Conservation (phyloP, 202 grass and related monocot species). For the Carex arenaria region DNA sequence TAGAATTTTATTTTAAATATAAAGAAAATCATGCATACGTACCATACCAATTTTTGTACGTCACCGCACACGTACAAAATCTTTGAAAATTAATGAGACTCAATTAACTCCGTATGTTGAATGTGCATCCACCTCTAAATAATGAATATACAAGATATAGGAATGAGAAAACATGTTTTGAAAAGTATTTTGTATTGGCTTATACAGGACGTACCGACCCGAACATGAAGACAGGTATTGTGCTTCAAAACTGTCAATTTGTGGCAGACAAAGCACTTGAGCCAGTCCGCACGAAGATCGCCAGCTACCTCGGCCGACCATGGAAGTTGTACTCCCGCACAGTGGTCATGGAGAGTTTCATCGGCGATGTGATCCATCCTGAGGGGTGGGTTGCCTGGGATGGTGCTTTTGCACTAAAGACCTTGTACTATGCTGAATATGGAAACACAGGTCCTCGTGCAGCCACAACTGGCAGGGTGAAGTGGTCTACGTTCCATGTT, state of each 20-base stretch:
- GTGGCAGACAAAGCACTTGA: slow-evolving; percentile 40
- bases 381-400: slow-evolving; percentile 62
- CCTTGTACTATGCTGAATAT: slow-evolving; percentile 78
- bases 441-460: slow-evolving; percentile 51
- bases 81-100: too few relatives aligned
- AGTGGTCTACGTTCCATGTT: slow-evolving; percentile 47
- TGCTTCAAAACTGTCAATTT: slow-evolving; percentile 64
- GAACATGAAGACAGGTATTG: slow-evolving; percentile 60
- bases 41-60: too few relatives aligned
- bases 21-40: too few relatives aligned
- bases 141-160: neutral
- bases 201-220: slow-evolving; percentile 37
- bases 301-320: slow-evolving; percentile 65
- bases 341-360: slow-evolving; percentile 59
- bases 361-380: slow-evolving; percentile 53
- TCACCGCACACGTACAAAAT: too few relatives aligned
- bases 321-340: slow-evolving; percentile 63
- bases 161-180: neutral
- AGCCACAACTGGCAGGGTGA: slow-evolving; percentile 51
- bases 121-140: too few relatives aligned
- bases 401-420: slow-evolving; percentile 46
- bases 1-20: neutral
- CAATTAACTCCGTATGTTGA: too few relatives aligned
- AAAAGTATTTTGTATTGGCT: neutral
- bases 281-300: slow-evolving; percentile 23